Percentiles rank a stretch among this genome's conserved stretches.
Conservation (phyloP, 2,329 filamentous ascomycete species). For the Pyricularia grisea region DNA sequence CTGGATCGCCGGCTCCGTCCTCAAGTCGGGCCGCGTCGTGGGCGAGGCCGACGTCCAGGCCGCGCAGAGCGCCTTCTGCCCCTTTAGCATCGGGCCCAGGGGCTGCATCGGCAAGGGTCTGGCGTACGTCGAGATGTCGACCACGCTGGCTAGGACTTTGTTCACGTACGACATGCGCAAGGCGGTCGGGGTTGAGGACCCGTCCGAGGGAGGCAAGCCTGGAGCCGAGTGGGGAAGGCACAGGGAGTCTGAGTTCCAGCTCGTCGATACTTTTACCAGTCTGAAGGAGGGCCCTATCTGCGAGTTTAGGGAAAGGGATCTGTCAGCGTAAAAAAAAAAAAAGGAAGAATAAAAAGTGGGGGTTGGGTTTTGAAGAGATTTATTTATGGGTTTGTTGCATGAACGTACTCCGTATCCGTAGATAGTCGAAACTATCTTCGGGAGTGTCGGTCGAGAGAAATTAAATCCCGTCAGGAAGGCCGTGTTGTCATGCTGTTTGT, state of each 20-base stretch:
- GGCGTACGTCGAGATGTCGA: constrained; percentile 58
- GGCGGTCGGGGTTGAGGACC: constrained; percentile 37
- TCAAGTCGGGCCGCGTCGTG: constrained; percentile 21
- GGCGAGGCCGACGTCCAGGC: constrained; percentile 40
- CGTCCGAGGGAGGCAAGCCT: constrained; percentile 37
- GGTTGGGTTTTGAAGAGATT: not conserved
- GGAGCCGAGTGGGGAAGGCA: constrained; percentile 45
- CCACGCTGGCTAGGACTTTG: constrained; percentile 50
- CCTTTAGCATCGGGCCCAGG: constrained; percentile 60
- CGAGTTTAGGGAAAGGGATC: constrained; percentile 39
- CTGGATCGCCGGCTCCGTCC: constrained; percentile 44
- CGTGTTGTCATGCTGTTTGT: too few relatives aligned
- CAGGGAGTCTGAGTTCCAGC: constrained; percentile 53
- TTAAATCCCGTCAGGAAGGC: too few relatives aligned
- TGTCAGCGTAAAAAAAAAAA: constrained; percentile 6
- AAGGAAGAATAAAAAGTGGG: constrained; percentile 4
- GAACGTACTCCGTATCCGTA: not conserved
- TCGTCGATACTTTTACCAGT: constrained; percentile 65
- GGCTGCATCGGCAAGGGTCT: constrained; percentile 65
- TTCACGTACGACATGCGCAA: constrained; percentile 51
- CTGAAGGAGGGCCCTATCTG: constrained; percentile 63
- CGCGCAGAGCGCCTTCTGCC: constrained; percentile 63
- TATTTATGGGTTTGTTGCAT: not conserved
- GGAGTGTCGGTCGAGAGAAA: not conserved
- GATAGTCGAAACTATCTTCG: not conserved